Percentiles rank a stretch among this genome's conserved stretches.
These are phyloP conservation scores for Allium fistulosum DNA, from an alignment of 106 monocot species.

Conservation along the genomic window DNA sequence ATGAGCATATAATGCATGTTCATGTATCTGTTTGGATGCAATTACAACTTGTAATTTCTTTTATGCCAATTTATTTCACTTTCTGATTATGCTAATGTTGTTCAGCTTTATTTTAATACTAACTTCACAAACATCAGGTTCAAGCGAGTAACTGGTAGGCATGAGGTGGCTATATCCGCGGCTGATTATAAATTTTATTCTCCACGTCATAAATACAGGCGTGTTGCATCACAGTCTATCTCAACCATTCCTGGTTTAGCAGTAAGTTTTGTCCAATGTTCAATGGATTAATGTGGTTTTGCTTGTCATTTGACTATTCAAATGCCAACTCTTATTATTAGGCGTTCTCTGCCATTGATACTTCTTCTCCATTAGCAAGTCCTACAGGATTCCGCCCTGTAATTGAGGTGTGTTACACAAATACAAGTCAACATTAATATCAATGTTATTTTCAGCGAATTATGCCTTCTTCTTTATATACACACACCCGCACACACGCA, in stretches of 20 bases:
- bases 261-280: conserved; percentile 24
- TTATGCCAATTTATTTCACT: no score
- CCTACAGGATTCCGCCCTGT: conserved; percentile 45
- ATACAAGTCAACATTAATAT: no score
- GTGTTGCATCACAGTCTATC: conserved; percentile 43
- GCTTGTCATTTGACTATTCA: conserved; percentile 1
- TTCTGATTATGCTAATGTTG: no score
- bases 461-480: no score
- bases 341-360: conserved; percentile 46
- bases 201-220: conserved; percentile 85
- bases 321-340: conserved; percentile 7
- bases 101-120: no score
- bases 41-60: no score
- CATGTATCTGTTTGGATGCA: no score
- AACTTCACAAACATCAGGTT: conserved; percentile 38
- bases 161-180: conserved; percentile 60
- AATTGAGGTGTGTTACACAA: conserved; percentile 38
- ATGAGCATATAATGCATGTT: no score
- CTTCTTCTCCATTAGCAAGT: conserved; percentile 47
- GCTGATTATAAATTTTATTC: conserved; percentile 96
- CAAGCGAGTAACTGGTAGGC: conserved; percentile 85
- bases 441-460: no score
- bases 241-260: conserved; percentile 43
- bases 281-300: neutral
- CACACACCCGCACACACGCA: no score